A percentile compares a stretch with the other conserved stretches of the same genome.
Conservation (phyloP, 441 rosid genomes). For the Euphorbia schlechtendalii region DNA sequence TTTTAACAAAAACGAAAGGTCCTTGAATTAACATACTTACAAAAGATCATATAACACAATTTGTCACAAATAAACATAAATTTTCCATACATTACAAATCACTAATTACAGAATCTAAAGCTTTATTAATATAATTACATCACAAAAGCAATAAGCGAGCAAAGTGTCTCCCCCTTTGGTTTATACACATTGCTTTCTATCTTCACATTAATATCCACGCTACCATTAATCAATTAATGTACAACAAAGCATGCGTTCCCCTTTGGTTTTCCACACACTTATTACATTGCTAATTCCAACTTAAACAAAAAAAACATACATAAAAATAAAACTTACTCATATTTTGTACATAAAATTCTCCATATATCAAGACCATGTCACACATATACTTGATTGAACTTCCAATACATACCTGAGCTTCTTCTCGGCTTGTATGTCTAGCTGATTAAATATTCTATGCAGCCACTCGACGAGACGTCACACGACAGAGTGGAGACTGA, state of each 20-base stretch:
- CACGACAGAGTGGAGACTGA: conserved; percentile 47
- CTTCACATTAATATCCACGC: neutral
- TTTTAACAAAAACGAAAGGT: neutral
- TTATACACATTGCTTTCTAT: neutral
- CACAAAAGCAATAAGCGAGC: neutral
- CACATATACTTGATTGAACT: too few relatives aligned
- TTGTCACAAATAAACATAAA: neutral
- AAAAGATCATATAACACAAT: neutral
- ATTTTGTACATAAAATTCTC: neutral
- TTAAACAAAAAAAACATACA: neutral
- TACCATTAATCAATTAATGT: too few relatives aligned
- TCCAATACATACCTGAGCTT: conserved; percentile 27
- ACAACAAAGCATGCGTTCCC: conserved; percentile 15
- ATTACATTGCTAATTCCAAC: conserved; percentile 11
- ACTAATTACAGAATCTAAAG: neutral
- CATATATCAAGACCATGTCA: neutral
- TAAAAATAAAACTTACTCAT: conserved; percentile 3
- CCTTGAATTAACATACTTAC: too few relatives aligned
- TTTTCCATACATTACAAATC: neutral
- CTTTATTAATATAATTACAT: neutral
- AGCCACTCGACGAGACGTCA: conserved; percentile 40
- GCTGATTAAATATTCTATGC: conserved; percentile 20
- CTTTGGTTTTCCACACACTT: conserved; percentile 30
- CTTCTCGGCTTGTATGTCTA: conserved; percentile 15
- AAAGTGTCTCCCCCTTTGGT: conserved; percentile 4